phyloP scores from a whole-genome alignment of 2,329 filamentous ascomycete species.

The Hansfordia pulvinata region DNA sequence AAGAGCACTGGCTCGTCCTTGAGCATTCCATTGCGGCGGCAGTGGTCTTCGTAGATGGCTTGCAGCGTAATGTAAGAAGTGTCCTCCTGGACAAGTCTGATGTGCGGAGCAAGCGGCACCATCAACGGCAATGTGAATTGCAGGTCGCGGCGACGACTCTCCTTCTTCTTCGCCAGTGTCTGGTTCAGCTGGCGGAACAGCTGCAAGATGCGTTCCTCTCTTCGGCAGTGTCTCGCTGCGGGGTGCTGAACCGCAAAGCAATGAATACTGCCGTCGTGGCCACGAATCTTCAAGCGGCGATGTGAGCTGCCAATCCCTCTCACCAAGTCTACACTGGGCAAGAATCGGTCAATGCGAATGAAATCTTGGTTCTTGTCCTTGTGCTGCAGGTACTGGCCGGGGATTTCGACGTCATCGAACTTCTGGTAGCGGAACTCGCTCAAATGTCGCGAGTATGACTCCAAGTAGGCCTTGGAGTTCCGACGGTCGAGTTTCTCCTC shows the following conservation, averaged over 20 bases:
- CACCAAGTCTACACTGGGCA: slow-evolving; percentile 88
- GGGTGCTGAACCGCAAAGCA: slow-evolving; percentile 94
- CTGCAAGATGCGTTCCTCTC: slow-evolving; percentile 90
- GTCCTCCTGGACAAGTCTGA: slow-evolving; percentile 92
- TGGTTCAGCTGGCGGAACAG: slow-evolving; percentile 97
- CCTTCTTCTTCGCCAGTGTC: slow-evolving; percentile 81
- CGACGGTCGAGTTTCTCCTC: slow-evolving; percentile 93
- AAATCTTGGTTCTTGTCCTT: slow-evolving; percentile 99
- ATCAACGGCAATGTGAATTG: slow-evolving; percentile 95
- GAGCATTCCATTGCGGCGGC: slow-evolving; percentile 68
- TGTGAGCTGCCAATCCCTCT: slow-evolving; percentile 85
- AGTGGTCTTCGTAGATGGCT: slow-evolving; percentile 93
- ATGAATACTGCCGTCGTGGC: slow-evolving; percentile 95
- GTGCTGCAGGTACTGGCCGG: slow-evolving; percentile 91
- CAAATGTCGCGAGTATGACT: slow-evolving; percentile 77
- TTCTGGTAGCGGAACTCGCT: slow-evolving; percentile 97
- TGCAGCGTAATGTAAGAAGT: slow-evolving; percentile 88
- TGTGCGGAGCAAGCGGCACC: slow-evolving; percentile 88
- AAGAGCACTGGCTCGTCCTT: slow-evolving; percentile 95
- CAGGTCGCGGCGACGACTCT: slow-evolving; percentile 82
- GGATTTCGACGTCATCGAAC: slow-evolving; percentile 96
- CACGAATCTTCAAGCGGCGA: slow-evolving; percentile 85
- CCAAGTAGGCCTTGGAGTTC: slow-evolving; percentile 58
- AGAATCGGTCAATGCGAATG: slow-evolving; percentile 89
- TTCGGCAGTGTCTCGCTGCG: slow-evolving; percentile 77